phyloP scores from a whole-genome alignment of 495 filamentous ascomycete species.

The Cercophora sp. region DNA sequence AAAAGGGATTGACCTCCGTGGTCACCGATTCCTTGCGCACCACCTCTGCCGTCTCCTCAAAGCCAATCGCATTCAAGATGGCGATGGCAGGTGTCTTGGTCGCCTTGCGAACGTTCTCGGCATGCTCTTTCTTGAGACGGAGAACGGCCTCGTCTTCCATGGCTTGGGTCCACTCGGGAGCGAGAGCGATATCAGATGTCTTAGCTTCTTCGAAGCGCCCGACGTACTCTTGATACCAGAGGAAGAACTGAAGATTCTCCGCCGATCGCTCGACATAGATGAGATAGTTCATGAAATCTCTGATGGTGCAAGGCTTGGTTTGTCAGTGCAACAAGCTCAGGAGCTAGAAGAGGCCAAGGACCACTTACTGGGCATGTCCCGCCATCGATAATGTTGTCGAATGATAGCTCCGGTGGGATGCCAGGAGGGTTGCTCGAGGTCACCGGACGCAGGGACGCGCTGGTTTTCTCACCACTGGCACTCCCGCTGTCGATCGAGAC shows the following conservation, averaged over 20 bases:
- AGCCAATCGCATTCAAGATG: conserved; percentile 58
- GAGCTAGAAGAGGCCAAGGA: neutral
- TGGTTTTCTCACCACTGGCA: conserved; percentile 16
- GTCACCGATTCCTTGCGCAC: neutral
- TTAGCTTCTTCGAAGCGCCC: conserved; percentile 55
- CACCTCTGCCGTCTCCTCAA: conserved; percentile 41
- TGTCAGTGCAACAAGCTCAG: too few species aligned
- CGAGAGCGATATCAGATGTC: conserved; percentile 49
- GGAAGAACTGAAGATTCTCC: conserved; percentile 77
- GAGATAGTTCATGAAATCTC: conserved; percentile 80
- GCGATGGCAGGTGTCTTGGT: conserved; percentile 15
- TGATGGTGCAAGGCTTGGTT: conserved; percentile 70
- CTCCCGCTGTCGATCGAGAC: conserved; percentile 14
- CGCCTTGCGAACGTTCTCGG: conserved; percentile 30
- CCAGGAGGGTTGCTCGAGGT: conserved; percentile 27
- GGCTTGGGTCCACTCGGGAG: conserved; percentile 56
- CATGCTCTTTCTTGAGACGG: conserved; percentile 38
- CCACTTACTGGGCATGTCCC: conserved; percentile 69
- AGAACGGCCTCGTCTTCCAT: conserved; percentile 48
- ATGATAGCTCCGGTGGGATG: conserved; percentile 64
- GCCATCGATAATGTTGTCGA: conserved; percentile 67
- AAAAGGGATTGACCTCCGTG: conserved; percentile 49
- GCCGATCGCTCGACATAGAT: conserved; percentile 68
- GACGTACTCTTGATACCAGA: conserved; percentile 67
- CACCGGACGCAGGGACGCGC: conserved; percentile 24